phyloP scores from a whole-genome alignment of 371 early-diverging fungal species.

The Furculomyces boomerangus region DNA sequence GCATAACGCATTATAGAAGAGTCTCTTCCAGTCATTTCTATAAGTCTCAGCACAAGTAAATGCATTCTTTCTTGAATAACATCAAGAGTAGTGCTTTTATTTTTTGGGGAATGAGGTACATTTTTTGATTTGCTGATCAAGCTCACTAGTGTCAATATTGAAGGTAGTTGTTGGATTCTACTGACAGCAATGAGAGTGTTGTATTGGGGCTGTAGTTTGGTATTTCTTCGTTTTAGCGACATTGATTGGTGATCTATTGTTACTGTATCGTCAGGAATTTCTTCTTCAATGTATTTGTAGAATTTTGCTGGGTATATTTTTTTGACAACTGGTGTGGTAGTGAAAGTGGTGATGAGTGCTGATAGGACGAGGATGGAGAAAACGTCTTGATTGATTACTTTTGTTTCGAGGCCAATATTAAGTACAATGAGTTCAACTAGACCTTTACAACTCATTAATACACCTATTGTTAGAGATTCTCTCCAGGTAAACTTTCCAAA shows the following conservation, averaged over 20 bases:
- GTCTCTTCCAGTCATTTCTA: conserved; percentile 49
- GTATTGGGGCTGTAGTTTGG: not conserved
- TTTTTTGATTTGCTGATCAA: conserved; percentile 23
- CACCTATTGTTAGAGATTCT: conserved; percentile 71
- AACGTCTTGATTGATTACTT: conserved; percentile 57
- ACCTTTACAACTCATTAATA: conserved; percentile 92
- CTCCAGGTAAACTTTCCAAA: conserved; percentile 50
- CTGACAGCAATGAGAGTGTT: conserved; percentile 36
- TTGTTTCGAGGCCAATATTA: conserved; percentile 73
- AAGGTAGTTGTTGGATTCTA: conserved; percentile 40
- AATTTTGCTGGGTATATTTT: conserved; percentile 37
- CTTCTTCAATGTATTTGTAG: conserved; percentile 16
- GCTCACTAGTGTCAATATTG: conserved; percentile 51
- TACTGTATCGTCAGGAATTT: conserved; percentile 2
- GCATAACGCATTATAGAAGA: conserved; percentile 51
- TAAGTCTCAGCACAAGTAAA: conserved; percentile 40
- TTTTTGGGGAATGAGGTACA: conserved; percentile 3
- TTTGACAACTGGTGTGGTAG: conserved; percentile 44
- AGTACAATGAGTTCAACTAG: conserved; percentile 86
- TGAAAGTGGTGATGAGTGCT: conserved; percentile 65
- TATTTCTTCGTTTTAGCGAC: not conserved
- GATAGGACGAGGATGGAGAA: conserved; percentile 81
- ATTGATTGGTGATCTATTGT: not conserved
- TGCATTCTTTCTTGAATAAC: conserved; percentile 6
- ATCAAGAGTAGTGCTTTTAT: not conserved